phyloP scores from a whole-genome alignment of 805 yeast species.

The Suhomyces faveliae region DNA sequence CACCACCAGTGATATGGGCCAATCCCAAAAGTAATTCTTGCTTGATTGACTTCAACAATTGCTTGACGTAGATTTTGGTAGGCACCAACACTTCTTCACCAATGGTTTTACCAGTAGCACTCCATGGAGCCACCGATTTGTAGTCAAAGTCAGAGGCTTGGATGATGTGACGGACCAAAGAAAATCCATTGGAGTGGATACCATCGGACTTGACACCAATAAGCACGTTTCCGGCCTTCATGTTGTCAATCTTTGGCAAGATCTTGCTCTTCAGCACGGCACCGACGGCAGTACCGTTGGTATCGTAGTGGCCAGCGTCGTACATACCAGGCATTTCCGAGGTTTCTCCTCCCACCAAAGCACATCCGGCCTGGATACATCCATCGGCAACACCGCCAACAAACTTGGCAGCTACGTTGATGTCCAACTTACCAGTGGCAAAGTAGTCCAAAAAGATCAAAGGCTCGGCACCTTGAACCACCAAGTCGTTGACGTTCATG shows the following conservation, averaged over 20 bases:
- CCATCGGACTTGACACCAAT: constrained; percentile 91
- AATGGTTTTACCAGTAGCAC: constrained; percentile 57
- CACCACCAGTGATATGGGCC: constrained; percentile 99
- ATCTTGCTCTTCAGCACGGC: constrained; percentile 78
- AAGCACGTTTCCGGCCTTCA: constrained; percentile 78
- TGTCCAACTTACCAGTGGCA: constrained; percentile 90
- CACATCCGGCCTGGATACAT: constrained; percentile 93
- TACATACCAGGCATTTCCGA: constrained; percentile 99
- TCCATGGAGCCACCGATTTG: constrained; percentile 83
- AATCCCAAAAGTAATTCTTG: constrained; percentile 74
- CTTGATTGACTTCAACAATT: constrained; percentile 70
- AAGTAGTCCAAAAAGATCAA: constrained; percentile 91
- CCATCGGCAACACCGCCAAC: constrained; percentile 97
- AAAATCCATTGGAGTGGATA: constrained; percentile 94
- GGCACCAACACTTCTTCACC: constrained; percentile 89
- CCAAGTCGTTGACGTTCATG: constrained; percentile 96
- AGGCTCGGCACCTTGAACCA: constrained; percentile 99
- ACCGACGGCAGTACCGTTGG: constrained; percentile 98
- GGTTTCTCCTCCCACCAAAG: constrained; percentile 98
- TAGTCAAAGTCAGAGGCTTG: constrained; percentile 68
- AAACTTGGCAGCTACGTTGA: constrained; percentile 78
- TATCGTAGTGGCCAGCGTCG: constrained; percentile 91
- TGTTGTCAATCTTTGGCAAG: constrained; percentile 65
- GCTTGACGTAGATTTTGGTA: constrained; percentile 92
- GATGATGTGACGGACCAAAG: constrained; percentile 88